A percentile compares a stretch with the other conserved stretches of the same genome.
Evolutionary conservation across 768 basidiomycete genomes (phyloP).

Genomic region (Leccinum boreale): DNA sequence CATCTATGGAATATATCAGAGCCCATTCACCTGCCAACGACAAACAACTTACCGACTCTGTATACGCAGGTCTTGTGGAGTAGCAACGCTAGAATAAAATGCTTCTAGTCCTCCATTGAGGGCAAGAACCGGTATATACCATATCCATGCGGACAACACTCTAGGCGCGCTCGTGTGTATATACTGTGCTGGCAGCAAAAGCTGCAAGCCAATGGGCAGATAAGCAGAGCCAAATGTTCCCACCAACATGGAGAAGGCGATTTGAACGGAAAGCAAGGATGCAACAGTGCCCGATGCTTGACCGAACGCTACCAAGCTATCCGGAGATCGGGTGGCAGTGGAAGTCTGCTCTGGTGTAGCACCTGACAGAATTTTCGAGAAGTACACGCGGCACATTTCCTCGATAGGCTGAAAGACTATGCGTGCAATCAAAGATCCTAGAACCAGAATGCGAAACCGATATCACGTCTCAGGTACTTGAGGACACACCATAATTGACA

Average conservation of each 20-base stretch:
- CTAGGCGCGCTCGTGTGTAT: slow-evolving; percentile 72
- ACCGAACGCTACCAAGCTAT: slow-evolving; percentile 17
- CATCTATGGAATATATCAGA: slow-evolving; percentile 39
- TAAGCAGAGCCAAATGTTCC: slow-evolving; percentile 74
- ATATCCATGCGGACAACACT: slow-evolving; percentile 77
- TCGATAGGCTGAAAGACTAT: slow-evolving; percentile 95
- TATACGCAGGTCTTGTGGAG: slow-evolving; percentile 56
- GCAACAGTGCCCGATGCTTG: slow-evolving; percentile 51
- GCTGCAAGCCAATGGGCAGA: slow-evolving; percentile 60
- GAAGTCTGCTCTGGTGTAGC: slow-evolving; percentile 7
- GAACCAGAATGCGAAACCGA: slow-evolving; percentile 1
- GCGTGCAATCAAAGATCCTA: slow-evolving; percentile 89
- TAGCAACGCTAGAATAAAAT: slow-evolving; percentile 79
- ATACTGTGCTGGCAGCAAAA: slow-evolving; percentile 72
- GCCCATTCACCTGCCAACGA: neutral
- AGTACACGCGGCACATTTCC: slow-evolving; percentile 86
- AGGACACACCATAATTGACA: slow-evolving; percentile 81
- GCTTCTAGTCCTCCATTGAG: slow-evolving; percentile 92
- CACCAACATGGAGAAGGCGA: slow-evolving; percentile 64
- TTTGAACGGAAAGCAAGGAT: slow-evolving; percentile 64
- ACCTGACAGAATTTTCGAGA: slow-evolving; percentile 60
- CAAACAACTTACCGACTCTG: slow-evolving; percentile 57
- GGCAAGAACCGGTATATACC: slow-evolving; percentile 86
- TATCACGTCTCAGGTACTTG: neutral
- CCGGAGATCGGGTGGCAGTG: neutral